Evolutionary conservation across 2,329 filamentous ascomycete species (phyloP), one percentile per base, ranked within the genome.

Genomic region (Nemania diffusa): DNA sequence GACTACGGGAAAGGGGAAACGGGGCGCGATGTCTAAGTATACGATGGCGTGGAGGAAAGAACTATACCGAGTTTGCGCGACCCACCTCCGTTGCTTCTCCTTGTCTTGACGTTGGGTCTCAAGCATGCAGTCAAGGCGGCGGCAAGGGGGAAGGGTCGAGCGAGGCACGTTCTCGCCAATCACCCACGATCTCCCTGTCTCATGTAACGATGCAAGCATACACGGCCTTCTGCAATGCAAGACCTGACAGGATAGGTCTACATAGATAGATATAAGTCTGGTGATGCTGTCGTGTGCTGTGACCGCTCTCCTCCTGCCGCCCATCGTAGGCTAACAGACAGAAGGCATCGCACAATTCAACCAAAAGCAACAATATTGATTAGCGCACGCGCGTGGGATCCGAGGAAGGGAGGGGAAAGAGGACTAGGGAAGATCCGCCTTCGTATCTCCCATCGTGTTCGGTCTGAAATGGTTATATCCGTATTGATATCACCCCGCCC

Each of bases 1-100:
- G 55, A 37, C n/a, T 34, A 40, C 22, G 26, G 27, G n/a, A 50
- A 42, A 27, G n/a, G 32, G 52, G 53, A 64, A 50, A 67, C 9
- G 60, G 59, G 60, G 67, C 50, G 42, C 29, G 20, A 37, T 20
- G 22, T 40, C 52, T 11, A 56, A 13, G 53, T 52, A 22, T 29
- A 52, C 42, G 15, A 20, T 44, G 50, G n/a, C 22, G 46, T 46
- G 5, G 20, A 57, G 22, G 22, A 57, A 27, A 27, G 7, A 20
- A 6, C 20, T 20, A 57, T 68, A 48, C 65, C 65, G 57, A 65
- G 65, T 57, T 60, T n/a, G 44, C 51, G 53, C 51, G 65, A 64
- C 61, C 65, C 65, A 65, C 65, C 29, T 34, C 15, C 24, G 9
- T 48, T 46, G 8, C 26, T 37, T 52, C 50, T 32, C 15, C 13